Percentiles rank a stretch among this genome's conserved stretches.
These are phyloP conservation scores for Tremella fuciformis DNA, from an alignment of 768 basidiomycete genomes.

Conservation along the genomic window DNA sequence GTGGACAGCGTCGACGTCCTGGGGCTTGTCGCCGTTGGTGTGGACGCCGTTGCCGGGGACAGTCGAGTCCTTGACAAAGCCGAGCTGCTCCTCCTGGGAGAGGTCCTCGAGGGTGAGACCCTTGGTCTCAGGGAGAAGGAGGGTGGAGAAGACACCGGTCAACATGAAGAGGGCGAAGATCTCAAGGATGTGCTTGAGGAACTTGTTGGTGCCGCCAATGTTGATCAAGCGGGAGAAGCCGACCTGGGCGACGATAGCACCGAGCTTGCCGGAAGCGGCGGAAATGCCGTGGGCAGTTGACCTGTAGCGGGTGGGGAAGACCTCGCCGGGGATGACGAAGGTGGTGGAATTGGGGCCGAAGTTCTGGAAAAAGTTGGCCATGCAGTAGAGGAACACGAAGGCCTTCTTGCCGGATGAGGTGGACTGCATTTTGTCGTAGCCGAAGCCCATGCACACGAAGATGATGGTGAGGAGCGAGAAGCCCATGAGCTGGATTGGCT, in stretches of 20 bases:
- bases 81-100: conserved; percentile 22
- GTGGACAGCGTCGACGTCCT: no score
- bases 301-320: conserved; percentile 53
- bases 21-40: no score
- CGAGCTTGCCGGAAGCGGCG: conserved; percentile 53
- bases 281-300: conserved; percentile 51
- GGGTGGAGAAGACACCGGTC: conserved; percentile 47
- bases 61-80: conserved; percentile 14
- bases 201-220: conserved; percentile 48
- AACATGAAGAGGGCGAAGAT: conserved; percentile 52
- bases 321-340: conserved; percentile 48
- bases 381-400: conserved; percentile 50
- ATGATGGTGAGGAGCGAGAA: conserved; percentile 44
- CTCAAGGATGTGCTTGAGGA: conserved; percentile 50
- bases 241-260: conserved; percentile 54
- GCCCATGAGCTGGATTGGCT: conserved; percentile 53
- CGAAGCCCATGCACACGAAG: conserved; percentile 51
- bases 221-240: conserved; percentile 51
- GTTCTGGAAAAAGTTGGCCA: conserved; percentile 54
- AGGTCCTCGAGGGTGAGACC: conserved; percentile 31
- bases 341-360: conserved; percentile 38
- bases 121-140: conserved; percentile 52
- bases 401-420: conserved; percentile 43
- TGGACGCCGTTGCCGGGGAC: not conserved
- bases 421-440: conserved; percentile 48